Conservation (phyloP, 176 grass and related monocot genomes). For the Aegilops sharonensis region DNA sequence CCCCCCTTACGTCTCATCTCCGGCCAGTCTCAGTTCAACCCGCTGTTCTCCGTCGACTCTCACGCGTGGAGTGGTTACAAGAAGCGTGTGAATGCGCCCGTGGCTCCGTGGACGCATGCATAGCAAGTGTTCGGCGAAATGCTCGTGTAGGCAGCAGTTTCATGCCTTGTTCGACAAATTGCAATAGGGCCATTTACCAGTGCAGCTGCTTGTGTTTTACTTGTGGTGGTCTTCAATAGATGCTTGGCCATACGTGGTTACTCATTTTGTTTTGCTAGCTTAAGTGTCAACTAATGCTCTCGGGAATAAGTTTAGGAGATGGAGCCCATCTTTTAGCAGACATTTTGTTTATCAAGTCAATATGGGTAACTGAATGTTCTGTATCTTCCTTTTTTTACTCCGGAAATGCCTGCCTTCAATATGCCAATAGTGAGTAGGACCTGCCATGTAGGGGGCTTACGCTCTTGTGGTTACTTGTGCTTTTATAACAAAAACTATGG, state of each 20-base stretch:
- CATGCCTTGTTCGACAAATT: not conserved
- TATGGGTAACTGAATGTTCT: not conserved
- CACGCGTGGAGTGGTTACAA: not conserved
- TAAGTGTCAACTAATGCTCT: not conserved
- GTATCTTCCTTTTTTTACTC: not conserved
- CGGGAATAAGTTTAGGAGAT: not conserved
- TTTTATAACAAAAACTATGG: not conserved
- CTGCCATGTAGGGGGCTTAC: not conserved
- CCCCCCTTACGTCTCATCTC: not conserved
- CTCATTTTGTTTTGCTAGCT: not conserved
- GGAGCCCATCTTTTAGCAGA: not conserved
- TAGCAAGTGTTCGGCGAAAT: constrained; percentile 35
- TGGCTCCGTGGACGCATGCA: not conserved
- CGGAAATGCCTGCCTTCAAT: not conserved
- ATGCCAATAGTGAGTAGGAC: not conserved
- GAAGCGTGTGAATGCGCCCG: not conserved
- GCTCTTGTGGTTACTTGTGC: not conserved
- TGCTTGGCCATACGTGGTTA: not conserved
- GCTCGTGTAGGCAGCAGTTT: not conserved
- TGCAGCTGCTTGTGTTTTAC: not conserved
- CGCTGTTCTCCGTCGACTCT: not conserved
- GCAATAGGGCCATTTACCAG: not conserved
- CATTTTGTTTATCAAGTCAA: not conserved
- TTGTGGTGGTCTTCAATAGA: not conserved
- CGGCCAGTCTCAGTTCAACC: not conserved